Evolutionary conservation across 169 alveolate genomes (phyloP).

Genomic region (Cryptosporidium ryanae): DNA sequence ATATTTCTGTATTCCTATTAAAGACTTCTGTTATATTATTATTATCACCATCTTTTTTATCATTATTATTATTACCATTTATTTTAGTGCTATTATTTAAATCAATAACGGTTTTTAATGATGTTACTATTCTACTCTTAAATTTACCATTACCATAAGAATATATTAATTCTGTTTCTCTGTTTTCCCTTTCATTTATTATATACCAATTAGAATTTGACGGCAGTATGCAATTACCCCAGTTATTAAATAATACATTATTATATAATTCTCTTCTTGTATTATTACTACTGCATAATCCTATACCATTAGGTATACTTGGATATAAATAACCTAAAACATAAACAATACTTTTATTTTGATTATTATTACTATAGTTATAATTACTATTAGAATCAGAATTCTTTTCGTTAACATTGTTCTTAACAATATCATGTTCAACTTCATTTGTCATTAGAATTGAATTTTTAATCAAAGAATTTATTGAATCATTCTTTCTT

Average conservation of each 20-base stretch:
- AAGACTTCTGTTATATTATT: background rate
- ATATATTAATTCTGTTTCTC: conserved; percentile 8
- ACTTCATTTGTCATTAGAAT: background rate
- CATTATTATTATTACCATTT: conserved; percentile 19
- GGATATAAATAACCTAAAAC: conserved; percentile 43
- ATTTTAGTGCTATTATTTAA: conserved; percentile 23
- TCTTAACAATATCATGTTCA: background rate
- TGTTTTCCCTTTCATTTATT: conserved; percentile 12
- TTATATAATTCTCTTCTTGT: conserved; percentile 38
- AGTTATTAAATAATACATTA: conserved; percentile 2
- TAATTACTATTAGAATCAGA: too few species aligned
- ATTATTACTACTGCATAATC: conserved; percentile 51
- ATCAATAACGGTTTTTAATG: conserved; percentile 21
- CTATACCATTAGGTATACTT: conserved; percentile 35
- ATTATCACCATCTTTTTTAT: background rate
- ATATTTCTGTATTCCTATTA: conserved; percentile 45
- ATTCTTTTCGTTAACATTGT: too few species aligned
- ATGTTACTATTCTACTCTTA: conserved; percentile 25
- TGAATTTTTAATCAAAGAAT: too few species aligned
- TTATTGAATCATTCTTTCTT: too few species aligned
- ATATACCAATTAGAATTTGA: conserved; percentile 4
- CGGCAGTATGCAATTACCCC: conserved; percentile 54
- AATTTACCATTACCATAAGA: conserved; percentile 57
- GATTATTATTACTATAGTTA: background rate
- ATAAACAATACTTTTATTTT: background rate